Base-by-base conservation (phyloP, 1,284 basidiomycete genomes). In the Ganoderma resinaceum region DNA sequence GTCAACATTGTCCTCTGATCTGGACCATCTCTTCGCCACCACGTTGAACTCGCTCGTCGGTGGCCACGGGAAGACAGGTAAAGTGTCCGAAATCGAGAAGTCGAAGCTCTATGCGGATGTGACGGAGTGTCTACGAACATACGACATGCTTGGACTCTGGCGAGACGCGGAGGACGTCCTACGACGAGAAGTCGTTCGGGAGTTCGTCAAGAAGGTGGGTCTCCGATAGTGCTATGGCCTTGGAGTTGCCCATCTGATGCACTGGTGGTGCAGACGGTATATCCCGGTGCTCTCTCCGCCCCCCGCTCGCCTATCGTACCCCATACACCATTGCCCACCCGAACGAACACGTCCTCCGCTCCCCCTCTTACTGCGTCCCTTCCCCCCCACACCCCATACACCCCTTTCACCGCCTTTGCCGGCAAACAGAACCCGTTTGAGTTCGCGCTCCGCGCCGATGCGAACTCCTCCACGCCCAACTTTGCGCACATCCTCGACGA, bases 131-230 rank as follows among this genome's bases (percentile, higher is more conserved):
- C 81, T 98, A 40, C 84, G 87, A 63, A 94, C 93, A 5, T 98
- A 98, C 76, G 93, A 96, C 72, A 80, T 87, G 6, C 84, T 98
- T 60, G 87, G 90, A 26, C 86, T 95, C 16, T 95, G 94, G 93
- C 83, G 88, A 72, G 91, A 94, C 71, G 95, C 95, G 1, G 95
- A 96, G 79, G 93, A 95, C 67, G 90, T 97, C 18, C 82, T 98
- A 59, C 84, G 91, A 67, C 83, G 83, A 65, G 88, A 91, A 58
- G 81, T 95, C 37, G 86, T 97, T 29, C 86, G 88, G 3, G 85
- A 84, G 14, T 96, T 95, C 74, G 87, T 96, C 33, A 90, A 88
- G 76, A 92, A 94, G 83, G 94, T 91, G 64, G 40, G 81, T 33
- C 7, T 6, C 16, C 11, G 31, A 2, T 33, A 20, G n/a, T 57